phyloP scores from a whole-genome alignment of 2,329 filamentous ascomycete species.

The Pseudodiploospora longispora region DNA sequence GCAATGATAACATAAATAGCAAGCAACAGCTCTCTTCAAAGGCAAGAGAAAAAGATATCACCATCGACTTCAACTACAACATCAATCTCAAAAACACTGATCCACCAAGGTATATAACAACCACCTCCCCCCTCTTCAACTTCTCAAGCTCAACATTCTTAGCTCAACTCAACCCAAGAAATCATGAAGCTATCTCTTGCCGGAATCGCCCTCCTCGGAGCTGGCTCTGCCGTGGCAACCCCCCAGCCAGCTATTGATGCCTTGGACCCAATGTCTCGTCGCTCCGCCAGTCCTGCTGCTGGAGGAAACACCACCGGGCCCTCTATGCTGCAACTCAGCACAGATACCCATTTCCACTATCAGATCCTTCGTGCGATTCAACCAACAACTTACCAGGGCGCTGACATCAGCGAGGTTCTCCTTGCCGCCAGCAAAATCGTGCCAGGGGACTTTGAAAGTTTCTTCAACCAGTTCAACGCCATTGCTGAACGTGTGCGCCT shows the following conservation, averaged over 20 bases:
- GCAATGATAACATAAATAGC: no score
- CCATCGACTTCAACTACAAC: no score
- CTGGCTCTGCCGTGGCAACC: not conserved
- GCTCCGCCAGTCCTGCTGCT: not conserved
- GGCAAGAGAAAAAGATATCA: not conserved
- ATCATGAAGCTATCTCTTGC: not conserved
- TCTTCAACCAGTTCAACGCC: constrained; percentile 12
- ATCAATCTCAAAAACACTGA: no score
- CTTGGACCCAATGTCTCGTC: constrained; percentile 24
- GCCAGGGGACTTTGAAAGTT: constrained; percentile 17
- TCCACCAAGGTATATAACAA: no score
- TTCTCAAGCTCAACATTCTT: no score
- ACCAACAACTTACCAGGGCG: constrained; percentile 15
- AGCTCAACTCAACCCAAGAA: no score
- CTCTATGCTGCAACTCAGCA: constrained; percentile 13
- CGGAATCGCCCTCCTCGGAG: not conserved
- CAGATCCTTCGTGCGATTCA: constrained; percentile 17
- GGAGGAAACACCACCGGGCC: not conserved
- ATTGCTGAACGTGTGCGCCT: constrained; percentile 13
- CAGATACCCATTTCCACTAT: constrained; percentile 16
- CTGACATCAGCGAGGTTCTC: constrained; percentile 24
- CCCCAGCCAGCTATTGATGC: not conserved
- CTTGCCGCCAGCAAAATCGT: constrained; percentile 14
- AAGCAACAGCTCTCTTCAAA: no score
- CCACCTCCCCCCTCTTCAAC: no score